Evolutionary conservation across 192 early-diverging fungal species (phyloP).

Genomic region (Radiomyces spectabilis): DNA sequence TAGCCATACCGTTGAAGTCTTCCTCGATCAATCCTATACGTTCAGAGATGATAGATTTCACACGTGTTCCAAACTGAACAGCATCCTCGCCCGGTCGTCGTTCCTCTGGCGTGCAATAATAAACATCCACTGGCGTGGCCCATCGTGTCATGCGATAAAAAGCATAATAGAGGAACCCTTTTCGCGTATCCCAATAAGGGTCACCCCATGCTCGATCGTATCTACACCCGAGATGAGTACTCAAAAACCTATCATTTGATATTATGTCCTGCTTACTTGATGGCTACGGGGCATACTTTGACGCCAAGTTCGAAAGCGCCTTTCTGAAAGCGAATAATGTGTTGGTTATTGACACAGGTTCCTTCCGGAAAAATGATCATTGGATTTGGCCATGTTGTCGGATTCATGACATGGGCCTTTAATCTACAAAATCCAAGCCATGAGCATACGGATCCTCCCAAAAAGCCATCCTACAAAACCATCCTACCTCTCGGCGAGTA

Average conservation of each 20-base stretch:
- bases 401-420: constrained; percentile 9
- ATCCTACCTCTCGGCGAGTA: constrained; percentile 3
- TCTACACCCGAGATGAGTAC: not conserved
- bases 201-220: constrained; percentile 7
- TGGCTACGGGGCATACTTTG: constrained; percentile 17
- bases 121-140: constrained; percentile 11
- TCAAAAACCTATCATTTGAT: not conserved
- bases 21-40: constrained; percentile 3
- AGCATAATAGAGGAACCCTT: constrained; percentile 20
- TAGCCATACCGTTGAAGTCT: constrained; percentile 18
- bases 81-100: not conserved
- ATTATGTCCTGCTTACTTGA: constrained; percentile 4
- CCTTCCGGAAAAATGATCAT: constrained; percentile 25
- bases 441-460: too few species aligned
- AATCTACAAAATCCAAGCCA: constrained; percentile 3
- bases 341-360: constrained; percentile 21
- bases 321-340: constrained; percentile 20
- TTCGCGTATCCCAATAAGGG: constrained; percentile 21
- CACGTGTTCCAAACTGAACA: constrained; percentile 4
- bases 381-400: constrained; percentile 16
- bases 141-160: constrained; percentile 23
- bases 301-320: constrained; percentile 21
- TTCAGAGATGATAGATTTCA: not conserved
- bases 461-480: not conserved
- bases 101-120: constrained; percentile 2